Conservation (phyloP, 108 stramenopile genomes). For the Nitzschia sp. region DNA sequence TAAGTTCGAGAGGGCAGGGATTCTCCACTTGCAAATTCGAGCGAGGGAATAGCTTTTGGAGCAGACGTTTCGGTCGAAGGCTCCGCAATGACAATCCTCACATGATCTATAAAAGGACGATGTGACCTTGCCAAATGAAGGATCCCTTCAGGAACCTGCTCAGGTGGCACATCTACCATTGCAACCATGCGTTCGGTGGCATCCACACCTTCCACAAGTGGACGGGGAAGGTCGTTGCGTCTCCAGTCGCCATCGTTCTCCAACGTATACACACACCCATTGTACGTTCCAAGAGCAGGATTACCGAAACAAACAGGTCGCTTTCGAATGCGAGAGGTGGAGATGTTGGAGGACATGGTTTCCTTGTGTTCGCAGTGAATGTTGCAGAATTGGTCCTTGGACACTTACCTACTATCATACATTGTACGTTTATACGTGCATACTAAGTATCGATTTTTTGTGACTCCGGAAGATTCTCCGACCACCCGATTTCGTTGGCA, state of each 20-base stretch:
- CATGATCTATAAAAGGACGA: constrained; percentile 68
- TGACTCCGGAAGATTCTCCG: too few relatives aligned
- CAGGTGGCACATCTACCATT: constrained; percentile 76
- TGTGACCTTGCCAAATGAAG: constrained; percentile 68
- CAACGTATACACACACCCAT: constrained; percentile 54
- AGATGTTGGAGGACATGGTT: not conserved
- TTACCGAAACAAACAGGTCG: constrained; percentile 69
- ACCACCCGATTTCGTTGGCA: too few relatives aligned
- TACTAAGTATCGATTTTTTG: too few relatives aligned
- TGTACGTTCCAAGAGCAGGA: constrained; percentile 69
- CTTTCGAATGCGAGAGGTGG: constrained; percentile 10
- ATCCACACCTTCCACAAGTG: constrained; percentile 15
- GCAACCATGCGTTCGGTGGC: constrained; percentile 51
- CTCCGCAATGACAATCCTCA: constrained; percentile 68
- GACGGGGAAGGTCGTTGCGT: not conserved
- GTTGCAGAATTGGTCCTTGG: not conserved
- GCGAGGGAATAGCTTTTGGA: not conserved
- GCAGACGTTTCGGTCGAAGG: constrained; percentile 8
- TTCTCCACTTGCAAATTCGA: not conserved
- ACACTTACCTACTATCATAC: too few relatives aligned
- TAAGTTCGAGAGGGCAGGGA: constrained; percentile 30
- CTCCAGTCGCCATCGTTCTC: constrained; percentile 17
- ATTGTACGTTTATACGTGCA: too few relatives aligned
- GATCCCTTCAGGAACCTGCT: constrained; percentile 83
- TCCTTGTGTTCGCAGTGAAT: not conserved